Evolutionary conservation across 129 eudicot species (phyloP).

Genomic region (Centrapalus pauciflorus): DNA sequence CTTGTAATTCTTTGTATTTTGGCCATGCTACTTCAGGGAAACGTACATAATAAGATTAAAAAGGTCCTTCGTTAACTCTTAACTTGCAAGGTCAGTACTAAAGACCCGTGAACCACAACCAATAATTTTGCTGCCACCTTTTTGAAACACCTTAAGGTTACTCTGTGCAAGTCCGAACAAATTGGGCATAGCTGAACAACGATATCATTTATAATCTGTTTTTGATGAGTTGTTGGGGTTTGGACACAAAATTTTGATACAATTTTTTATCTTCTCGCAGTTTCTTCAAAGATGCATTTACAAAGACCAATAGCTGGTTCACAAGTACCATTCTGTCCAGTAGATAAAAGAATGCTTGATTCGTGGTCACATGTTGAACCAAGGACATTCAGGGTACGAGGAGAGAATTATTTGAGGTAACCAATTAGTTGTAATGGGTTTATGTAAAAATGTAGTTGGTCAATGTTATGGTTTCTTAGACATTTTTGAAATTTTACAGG

Average conservation of each 20-base stretch:
- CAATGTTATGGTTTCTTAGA: not conserved
- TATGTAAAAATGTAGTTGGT: not conserved
- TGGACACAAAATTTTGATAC: not conserved
- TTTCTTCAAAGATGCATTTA: constrained; percentile 69
- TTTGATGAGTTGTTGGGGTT: not conserved
- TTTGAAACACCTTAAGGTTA: not conserved
- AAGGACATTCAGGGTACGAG: constrained; percentile 69
- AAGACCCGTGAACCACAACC: not conserved
- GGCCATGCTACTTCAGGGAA: not conserved
- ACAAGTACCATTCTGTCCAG: constrained; percentile 79
- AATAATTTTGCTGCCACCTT: not conserved
- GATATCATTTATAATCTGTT: not conserved
- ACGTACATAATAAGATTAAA: not conserved
- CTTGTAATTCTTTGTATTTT: not conserved
- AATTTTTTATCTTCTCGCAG: constrained; percentile 22
- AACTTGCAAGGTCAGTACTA: not conserved
- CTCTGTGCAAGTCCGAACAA: no score
- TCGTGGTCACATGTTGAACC: constrained; percentile 90
- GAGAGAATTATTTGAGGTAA: constrained; percentile 69
- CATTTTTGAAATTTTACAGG: constrained; percentile 37
- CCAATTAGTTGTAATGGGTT: not conserved
- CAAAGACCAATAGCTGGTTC: constrained; percentile 92
- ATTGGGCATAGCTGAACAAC: not conserved
- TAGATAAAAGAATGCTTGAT: constrained; percentile 70
- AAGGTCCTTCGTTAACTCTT: not conserved